Conservation (phyloP, 768 basidiomycete species). For the Hygrophoropsis aurantiaca region DNA sequence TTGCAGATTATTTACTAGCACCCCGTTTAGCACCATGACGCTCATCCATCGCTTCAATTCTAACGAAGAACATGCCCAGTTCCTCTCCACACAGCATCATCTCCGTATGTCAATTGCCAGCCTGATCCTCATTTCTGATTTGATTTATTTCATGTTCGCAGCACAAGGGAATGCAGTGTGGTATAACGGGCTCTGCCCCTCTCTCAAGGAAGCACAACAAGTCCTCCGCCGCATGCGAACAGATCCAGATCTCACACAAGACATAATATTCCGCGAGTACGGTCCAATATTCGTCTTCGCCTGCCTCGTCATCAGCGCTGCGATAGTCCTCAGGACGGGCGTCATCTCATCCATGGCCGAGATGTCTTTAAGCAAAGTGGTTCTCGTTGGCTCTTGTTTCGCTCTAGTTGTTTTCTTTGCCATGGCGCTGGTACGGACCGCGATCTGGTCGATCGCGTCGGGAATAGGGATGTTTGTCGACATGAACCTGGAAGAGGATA, state of each 20-base stretch:
- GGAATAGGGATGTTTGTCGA: conserved; percentile 3
- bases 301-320: conserved; percentile 2
- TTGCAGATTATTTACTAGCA: no score
- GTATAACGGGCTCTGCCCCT: neutral
- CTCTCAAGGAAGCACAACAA: conserved; percentile 2
- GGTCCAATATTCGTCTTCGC: conserved; percentile 6
- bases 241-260: conserved; percentile 4
- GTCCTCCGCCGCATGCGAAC: conserved; percentile 1
- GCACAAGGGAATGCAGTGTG: conserved; percentile 1
- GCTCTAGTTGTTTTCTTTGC: neutral
- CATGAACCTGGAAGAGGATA: neutral
- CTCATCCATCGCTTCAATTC: conserved; percentile 8
- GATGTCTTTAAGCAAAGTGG: neutral
- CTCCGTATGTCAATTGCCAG: neutral
- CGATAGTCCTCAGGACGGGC: conserved; percentile 2
- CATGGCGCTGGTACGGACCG: neutral
- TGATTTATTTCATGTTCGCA: neutral
- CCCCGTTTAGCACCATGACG: conserved; percentile 5
- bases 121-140: neutral
- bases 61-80: conserved; percentile 3
- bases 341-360: neutral
- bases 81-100: neutral
- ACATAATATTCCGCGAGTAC: conserved; percentile 1
- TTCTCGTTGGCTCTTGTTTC: neutral
- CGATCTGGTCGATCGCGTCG: conserved; percentile 3